Percentiles rank a stretch among this genome's conserved stretches.
These are phyloP conservation scores for Acanthochlamys bracteata DNA, from an alignment of 106 monocot genomes.

Conservation along the genomic window DNA sequence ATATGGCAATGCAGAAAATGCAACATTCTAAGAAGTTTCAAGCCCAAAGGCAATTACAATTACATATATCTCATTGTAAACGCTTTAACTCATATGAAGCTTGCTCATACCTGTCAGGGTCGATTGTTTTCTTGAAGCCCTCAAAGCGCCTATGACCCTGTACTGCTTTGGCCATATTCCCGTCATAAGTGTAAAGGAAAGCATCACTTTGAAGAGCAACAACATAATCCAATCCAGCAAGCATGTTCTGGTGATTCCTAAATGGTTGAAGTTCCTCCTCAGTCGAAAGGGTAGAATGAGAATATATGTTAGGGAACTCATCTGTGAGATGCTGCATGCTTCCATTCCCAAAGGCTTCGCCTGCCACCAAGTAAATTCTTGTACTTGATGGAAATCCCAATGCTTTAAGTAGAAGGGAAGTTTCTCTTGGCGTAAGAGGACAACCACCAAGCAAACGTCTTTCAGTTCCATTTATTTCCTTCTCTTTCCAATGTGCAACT, in stretches of 20 bases:
- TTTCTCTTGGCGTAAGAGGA: constrained; percentile 88
- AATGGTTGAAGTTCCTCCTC: constrained; percentile 68
- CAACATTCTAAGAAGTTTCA: too few species aligned
- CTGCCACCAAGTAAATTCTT: constrained; percentile 89
- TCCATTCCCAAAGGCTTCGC: constrained; percentile 83
- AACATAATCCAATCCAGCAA: constrained; percentile 93
- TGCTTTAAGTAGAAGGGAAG: constrained; percentile 82
- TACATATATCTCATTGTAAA: not conserved
- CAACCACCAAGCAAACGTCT: constrained; percentile 67
- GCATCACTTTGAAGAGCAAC: constrained; percentile 91
- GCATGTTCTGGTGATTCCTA: constrained; percentile 83
- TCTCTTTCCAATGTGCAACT: constrained; percentile 93
- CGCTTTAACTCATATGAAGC: not conserved
- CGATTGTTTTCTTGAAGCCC: constrained; percentile 85
- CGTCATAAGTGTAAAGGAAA: constrained; percentile 91
- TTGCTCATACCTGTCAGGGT: constrained; percentile 61
- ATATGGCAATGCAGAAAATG: too few species aligned
- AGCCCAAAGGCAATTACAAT: not conserved
- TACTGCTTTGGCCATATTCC: constrained; percentile 99
- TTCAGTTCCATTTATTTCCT: constrained; percentile 79
- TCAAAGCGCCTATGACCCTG: constrained; percentile 93
- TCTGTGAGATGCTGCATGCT: constrained; percentile 66
- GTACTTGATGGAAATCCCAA: constrained; percentile 75
- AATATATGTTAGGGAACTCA: constrained; percentile 71
- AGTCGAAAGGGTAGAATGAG: constrained; percentile 61